phyloP scores from a whole-genome alignment of 192 early-diverging fungal species.

The Geranomyces variabilis region DNA sequence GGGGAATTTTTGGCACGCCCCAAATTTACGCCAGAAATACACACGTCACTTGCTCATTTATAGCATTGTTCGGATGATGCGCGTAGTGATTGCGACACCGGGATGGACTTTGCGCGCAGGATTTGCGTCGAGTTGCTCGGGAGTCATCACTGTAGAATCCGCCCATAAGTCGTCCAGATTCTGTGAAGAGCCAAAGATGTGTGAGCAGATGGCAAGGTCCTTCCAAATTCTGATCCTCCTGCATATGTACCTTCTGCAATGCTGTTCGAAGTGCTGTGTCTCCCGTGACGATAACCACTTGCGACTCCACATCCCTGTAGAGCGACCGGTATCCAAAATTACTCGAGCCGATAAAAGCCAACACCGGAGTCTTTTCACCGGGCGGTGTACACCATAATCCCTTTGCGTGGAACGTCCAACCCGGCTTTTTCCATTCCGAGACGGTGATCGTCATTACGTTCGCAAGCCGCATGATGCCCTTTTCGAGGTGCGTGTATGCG shows the following conservation, averaged over 20 bases:
- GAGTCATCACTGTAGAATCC: slow-evolving; percentile 50
- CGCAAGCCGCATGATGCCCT: slow-evolving; percentile 60
- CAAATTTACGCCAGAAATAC: no score
- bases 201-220: no score
- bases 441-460: slow-evolving; percentile 61
- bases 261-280: slow-evolving; percentile 56
- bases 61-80: slow-evolving; percentile 64
- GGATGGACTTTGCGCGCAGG: slow-evolving; percentile 58
- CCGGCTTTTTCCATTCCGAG: slow-evolving; percentile 73
- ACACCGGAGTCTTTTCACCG: slow-evolving; percentile 53
- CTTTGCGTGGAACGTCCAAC: slow-evolving; percentile 98
- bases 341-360: slow-evolving; percentile 89
- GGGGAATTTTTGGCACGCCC: no score
- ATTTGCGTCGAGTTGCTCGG: slow-evolving; percentile 49
- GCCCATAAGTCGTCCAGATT: slow-evolving; percentile 53
- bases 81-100: slow-evolving; percentile 56
- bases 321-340: slow-evolving; percentile 92
- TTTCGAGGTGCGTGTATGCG: slow-evolving; percentile 88
- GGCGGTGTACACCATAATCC: slow-evolving; percentile 72
- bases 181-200: slow-evolving; percentile 28
- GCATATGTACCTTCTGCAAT: slow-evolving; percentile 55
- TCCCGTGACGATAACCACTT: slow-evolving; percentile 74
- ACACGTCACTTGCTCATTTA: slow-evolving; percentile 34
- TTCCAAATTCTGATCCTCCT: no score
- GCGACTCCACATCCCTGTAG: slow-evolving; percentile 89